Percentiles rank a stretch among this genome's conserved stretches.
These are phyloP conservation scores for Ophiosphaerella korrae DNA, from an alignment of 2,329 filamentous ascomycete genomes.

Conservation along the genomic window DNA sequence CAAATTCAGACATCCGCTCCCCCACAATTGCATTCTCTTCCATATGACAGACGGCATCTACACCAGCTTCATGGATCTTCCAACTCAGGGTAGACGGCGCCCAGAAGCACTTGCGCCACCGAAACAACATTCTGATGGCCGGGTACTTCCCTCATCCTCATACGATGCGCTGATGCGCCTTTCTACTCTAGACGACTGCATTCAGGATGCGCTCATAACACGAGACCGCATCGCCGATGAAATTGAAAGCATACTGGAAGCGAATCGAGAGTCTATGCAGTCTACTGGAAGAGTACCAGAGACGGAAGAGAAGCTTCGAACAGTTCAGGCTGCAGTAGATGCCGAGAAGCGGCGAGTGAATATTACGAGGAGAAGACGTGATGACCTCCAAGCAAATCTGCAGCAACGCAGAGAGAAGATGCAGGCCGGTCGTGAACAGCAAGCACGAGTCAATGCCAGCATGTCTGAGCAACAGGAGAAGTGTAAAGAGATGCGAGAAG, in stretches of 20 bases:
- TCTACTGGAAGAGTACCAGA: conserved; percentile 48
- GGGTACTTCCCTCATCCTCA: conserved; percentile 70
- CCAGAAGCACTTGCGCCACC: conserved; percentile 38
- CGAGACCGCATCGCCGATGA: conserved; percentile 76
- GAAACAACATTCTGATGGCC: conserved; percentile 51
- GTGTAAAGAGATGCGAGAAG: conserved; percentile 58
- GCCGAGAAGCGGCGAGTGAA: conserved; percentile 70
- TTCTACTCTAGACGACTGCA: conserved; percentile 85
- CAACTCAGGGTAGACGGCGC: conserved; percentile 49
- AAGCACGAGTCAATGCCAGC: conserved; percentile 64
- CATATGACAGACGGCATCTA: conserved; percentile 88
- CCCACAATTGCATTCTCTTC: conserved; percentile 81
- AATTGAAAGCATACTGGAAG: conserved; percentile 63
- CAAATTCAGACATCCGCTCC: conserved; percentile 72
- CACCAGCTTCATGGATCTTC: conserved; percentile 72
- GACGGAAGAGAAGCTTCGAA: conserved; percentile 51
- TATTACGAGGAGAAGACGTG: conserved; percentile 64
- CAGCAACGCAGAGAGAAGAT: conserved; percentile 71
- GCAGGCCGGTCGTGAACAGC: conserved; percentile 62
- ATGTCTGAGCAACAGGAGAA: conserved; percentile 58
- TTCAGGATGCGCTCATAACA: conserved; percentile 85
- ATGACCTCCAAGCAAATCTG: conserved; percentile 72
- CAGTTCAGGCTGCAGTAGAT: conserved; percentile 59
- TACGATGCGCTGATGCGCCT: conserved; percentile 89
- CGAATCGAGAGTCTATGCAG: conserved; percentile 46